Evolutionary conservation across 371 early-diverging fungal genomes (phyloP).

Genomic region (Mortierella polycephala): DNA sequence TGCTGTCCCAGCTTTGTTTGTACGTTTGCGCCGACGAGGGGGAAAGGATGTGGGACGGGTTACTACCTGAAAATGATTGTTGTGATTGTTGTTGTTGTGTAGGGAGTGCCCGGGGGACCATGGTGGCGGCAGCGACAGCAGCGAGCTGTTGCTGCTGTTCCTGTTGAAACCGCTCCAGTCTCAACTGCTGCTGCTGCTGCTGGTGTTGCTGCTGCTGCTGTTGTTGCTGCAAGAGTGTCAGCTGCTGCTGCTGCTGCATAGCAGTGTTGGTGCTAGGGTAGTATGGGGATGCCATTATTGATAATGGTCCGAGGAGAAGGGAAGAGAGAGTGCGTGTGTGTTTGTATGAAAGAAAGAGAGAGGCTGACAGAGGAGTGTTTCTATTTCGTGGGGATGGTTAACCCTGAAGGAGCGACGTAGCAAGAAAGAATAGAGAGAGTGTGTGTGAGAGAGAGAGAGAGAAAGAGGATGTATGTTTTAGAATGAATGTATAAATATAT

Average conservation of each 20-base stretch:
- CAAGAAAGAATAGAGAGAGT: not conserved
- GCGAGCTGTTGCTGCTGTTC: conserved; percentile 23
- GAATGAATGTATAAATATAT: not conserved
- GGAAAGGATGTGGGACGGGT: not conserved
- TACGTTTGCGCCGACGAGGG: not conserved
- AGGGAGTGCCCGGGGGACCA: conserved; percentile 18
- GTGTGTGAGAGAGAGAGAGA: conserved; percentile 2
- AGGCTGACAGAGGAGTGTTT: not conserved
- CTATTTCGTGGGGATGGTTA: not conserved
- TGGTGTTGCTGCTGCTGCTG: conserved; percentile 22
- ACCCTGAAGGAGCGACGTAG: conserved; percentile 1
- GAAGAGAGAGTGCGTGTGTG: not conserved
- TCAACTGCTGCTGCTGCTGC: conserved; percentile 18
- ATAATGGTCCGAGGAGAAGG: not conserved
- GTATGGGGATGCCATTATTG: conserved; percentile 11
- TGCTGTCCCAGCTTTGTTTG: conserved; percentile 8
- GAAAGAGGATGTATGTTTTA: not conserved
- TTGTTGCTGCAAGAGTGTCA: conserved; percentile 18
- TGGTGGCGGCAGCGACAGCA: conserved; percentile 2
- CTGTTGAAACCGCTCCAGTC: conserved; percentile 15
- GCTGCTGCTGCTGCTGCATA: conserved; percentile 24
- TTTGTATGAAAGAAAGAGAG: no score
- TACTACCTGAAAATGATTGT: not conserved
- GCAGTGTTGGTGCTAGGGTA: conserved; percentile 14
- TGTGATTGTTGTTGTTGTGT: conserved; percentile 7